phyloP scores from a whole-genome alignment of 192 early-diverging fungal species.

The Phlyctochytrium planicorne region DNA sequence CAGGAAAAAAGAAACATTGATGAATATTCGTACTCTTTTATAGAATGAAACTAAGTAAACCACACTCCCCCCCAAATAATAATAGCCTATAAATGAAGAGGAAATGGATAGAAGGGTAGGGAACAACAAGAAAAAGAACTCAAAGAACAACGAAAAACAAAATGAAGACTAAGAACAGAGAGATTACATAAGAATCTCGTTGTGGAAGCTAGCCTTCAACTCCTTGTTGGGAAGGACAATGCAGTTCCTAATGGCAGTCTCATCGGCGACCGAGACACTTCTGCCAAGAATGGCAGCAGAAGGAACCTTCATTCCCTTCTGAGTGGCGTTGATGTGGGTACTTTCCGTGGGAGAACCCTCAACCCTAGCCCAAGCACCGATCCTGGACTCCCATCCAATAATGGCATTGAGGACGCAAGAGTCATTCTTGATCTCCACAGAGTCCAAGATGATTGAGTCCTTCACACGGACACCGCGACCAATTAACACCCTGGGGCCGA shows the following conservation, averaged over 20 bases:
- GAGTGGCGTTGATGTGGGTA: conserved; percentile 68
- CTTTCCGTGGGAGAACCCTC: conserved; percentile 80
- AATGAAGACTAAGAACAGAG: neutral
- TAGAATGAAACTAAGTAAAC: too few species aligned
- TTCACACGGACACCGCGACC: conserved; percentile 91
- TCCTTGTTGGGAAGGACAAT: conserved; percentile 98
- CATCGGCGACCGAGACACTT: conserved; percentile 89
- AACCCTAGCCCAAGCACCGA: conserved; percentile 91
- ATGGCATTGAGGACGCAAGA: conserved; percentile 84
- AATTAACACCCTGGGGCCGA: conserved; percentile 85
- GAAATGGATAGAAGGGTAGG: too few species aligned
- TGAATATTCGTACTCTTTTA: too few species aligned
- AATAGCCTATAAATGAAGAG: too few species aligned
- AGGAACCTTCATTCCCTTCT: conserved; percentile 88
- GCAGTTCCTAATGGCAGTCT: conserved; percentile 93
- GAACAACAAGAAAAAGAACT: neutral
- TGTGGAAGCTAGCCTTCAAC: conserved; percentile 81
- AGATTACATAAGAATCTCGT: conserved; percentile 91
- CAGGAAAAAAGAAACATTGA: too few species aligned
- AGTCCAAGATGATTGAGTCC: conserved; percentile 92
- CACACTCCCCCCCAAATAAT: too few species aligned
- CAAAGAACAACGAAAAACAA: neutral
- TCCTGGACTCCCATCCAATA: conserved; percentile 90
- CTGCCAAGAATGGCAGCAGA: conserved; percentile 89
- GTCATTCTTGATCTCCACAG: conserved; percentile 85